Evolutionary conservation across 805 yeast species (phyloP).

Genomic region (Saccharomyces mikatae): DNA sequence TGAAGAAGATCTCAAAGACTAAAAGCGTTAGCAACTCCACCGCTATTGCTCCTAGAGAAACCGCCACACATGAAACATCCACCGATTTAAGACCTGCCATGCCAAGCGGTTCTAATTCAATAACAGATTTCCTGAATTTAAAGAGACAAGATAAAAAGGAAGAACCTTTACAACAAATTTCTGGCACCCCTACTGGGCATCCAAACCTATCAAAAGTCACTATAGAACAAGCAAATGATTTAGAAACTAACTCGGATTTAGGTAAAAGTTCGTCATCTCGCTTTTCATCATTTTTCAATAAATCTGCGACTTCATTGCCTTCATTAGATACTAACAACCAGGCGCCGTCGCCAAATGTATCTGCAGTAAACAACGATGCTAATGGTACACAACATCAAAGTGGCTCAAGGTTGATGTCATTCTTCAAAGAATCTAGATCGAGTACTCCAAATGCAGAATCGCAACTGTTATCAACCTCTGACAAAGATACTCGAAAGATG

Average conservation of each 20-base stretch:
- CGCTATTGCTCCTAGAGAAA: background rate
- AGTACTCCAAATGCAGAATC: conserved; percentile 4
- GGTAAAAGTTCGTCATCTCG: conserved; percentile 25
- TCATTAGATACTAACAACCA: background rate
- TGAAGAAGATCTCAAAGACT: conserved; percentile 15
- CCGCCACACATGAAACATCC: background rate
- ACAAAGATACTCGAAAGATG: background rate
- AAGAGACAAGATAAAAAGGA: conserved; percentile 1
- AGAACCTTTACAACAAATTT: background rate
- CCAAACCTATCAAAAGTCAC: background rate
- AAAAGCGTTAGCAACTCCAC: background rate
- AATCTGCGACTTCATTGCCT: conserved; percentile 8
- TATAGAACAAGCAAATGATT: background rate
- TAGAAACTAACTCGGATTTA: background rate
- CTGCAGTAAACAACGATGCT: conserved; percentile 1
- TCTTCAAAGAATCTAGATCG: conserved; percentile 17
- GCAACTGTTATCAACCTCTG: background rate
- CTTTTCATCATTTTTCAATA: conserved; percentile 31
- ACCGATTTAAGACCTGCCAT: conserved; percentile 7
- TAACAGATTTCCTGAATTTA: conserved; percentile 27
- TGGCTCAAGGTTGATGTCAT: conserved; percentile 27
- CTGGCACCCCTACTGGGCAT: background rate
- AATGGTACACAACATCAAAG: conserved; percentile 1
- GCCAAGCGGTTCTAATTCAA: conserved; percentile 20
- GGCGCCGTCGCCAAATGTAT: background rate